Evolutionary conservation across 2,329 filamentous ascomycete genomes (phyloP), one percentile per base, ranked within the genome.

Genomic region (Hirsutella thompsonii): DNA sequence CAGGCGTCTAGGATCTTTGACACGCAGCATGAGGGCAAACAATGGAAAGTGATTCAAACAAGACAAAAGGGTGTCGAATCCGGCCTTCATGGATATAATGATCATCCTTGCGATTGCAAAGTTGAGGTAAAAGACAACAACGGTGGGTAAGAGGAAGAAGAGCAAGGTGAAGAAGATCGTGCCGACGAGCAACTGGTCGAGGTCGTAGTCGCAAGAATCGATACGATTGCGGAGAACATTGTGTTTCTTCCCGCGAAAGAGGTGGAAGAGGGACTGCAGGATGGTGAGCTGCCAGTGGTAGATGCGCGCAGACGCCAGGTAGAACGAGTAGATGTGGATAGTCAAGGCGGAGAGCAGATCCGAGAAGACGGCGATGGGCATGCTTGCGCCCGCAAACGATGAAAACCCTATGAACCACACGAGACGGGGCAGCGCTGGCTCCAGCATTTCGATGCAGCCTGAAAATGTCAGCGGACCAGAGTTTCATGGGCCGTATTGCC

Each of bases 251-350:
- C 92, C 93, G 26, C 90, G 85, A 58, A 98, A 98, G 9, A 98
- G 79, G 58, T 98, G 93, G 61, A 98, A 98, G n/a, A 98, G 78
- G 10, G 90, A 96, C 49, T 90, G 81, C 48, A 98, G 82, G 47
- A 98, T 96, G 3, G 84, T 94, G 46, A 98, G 79, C 62, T 98
- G 92, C 92, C 92, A 98, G 63, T 96, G 88, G 62, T 90, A 98
- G 54, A 98, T 96, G 39, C 92, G 82, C 3, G 92, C 92, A 8
- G 89, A 94, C 14, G 93, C 90, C 43, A 96, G 81, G 61, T 98
- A 98, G 60, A 98, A 98, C 1, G 84, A 94, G 67, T 96, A 94
- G 42, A 98, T 95, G 61, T 98, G 92, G 29, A 98, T 68, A 1
- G 93, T 98, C 44, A 96, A 69, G 37, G 93, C 72, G 2, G 90